Evolutionary conservation across 768 basidiomycete species (phyloP), one percentile per base, ranked within the genome.

Genomic region (Panaeolus papilionaceus): DNA sequence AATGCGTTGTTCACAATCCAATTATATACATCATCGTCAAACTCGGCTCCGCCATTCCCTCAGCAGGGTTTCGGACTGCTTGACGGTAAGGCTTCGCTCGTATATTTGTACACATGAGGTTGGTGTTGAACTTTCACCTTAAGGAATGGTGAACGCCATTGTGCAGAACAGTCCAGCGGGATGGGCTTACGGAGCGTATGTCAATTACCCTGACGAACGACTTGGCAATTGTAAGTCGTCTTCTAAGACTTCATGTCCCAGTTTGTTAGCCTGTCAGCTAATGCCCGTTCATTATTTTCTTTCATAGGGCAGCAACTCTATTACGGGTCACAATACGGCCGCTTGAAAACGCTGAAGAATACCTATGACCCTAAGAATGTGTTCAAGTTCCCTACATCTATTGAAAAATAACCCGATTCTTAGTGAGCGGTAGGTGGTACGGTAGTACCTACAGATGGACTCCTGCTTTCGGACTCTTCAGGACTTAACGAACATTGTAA

Each of bases 201-300:
- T 77, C 3, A 82, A 83, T 67, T 84, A 84, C 68, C 74, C 80
- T 28, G 83, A 84, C 40, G 74, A 79, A 66, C 71, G 70, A 64
- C 71, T 80, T 38, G 64, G 67, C 61, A 70, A 82, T 70, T 77
- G 80, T 83, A 64, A 33, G 33, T 23, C 23, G 23, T 23, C 23
- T 23, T 23, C 23, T 23, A 23, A 23, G 23, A 23, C 23, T 23
- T 23, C 23, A 1, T 23, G 23, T 23, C 23, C 23, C 23, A 23
- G 23, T 23, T 23, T 23, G 23, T 23, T 23, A 23, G 23, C 23
- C 23, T 23, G 23, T 23, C 23, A 23, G 23, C 23, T 23, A 23
- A 23, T 23, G n/a, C 45, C n/a, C 2, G 11, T 33, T 47, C 10
- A 42, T 45, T 9, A 4, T 8, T 37, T 23, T 47, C 33, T 33